A percentile compares a stretch with the other conserved stretches of the same genome.
Conservation (phyloP, 73 alveolate species). For the Diophrys appendiculata region DNA sequence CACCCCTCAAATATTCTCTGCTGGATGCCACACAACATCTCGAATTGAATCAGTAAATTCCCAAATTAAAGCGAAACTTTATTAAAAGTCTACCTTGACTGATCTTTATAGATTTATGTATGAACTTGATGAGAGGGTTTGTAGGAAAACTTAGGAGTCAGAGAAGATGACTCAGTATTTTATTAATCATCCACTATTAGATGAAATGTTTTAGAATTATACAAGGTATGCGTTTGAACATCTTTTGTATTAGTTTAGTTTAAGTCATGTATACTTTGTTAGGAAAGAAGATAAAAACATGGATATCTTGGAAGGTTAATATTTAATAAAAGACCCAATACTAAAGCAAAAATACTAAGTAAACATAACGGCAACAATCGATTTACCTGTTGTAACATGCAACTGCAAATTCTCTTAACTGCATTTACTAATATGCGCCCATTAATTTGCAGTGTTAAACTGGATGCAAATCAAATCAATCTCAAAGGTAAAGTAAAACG, state of each 20-base stretch:
- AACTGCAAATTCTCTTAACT: no score
- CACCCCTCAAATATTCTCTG: slow-evolving; percentile 39
- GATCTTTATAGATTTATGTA: slow-evolving; percentile 26
- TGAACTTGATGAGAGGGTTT: slow-evolving; percentile 44
- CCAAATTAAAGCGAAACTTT: slow-evolving; percentile 37
- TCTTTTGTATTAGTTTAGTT: slow-evolving; percentile 33
- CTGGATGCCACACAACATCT: slow-evolving; percentile 53
- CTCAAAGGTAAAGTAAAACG: no score
- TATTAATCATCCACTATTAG: slow-evolving; percentile 45
- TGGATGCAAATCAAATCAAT: no score
- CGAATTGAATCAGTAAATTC: slow-evolving; percentile 52
- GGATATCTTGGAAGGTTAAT: no score
- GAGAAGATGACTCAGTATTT: slow-evolving; percentile 18
- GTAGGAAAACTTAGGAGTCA: slow-evolving; percentile 19
- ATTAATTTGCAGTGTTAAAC: no score
- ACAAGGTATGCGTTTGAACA: slow-evolving; percentile 44
- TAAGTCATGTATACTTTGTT: slow-evolving; percentile 19
- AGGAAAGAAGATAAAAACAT: no score
- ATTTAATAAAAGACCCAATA: no score
- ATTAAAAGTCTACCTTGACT: slow-evolving; percentile 25
- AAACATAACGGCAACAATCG: no score
- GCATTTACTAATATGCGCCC: no score
- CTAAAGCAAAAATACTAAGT: no score
- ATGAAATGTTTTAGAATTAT: slow-evolving; percentile 25
- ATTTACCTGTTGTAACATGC: no score